Evolutionary conservation across 1,284 basidiomycete species (phyloP), one percentile per base, ranked within the genome.

Genomic region (Puccinia brachypodii): DNA sequence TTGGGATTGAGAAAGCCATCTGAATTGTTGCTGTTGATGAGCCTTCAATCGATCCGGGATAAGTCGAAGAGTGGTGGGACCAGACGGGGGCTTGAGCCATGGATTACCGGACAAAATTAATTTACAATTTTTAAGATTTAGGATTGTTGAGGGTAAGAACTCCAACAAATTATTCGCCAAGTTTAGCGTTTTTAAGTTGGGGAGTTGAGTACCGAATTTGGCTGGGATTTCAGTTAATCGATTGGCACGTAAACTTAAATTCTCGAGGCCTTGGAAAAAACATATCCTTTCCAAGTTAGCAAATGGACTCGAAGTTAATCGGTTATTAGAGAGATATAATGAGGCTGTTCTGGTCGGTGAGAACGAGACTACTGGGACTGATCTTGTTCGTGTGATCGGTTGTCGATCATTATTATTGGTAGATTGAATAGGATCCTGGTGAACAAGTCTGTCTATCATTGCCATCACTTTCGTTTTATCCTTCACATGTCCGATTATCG

Each of bases 201-300:
- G 38, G 13, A 75, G 14, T 11, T 68, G n/a, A 62, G 13, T 42
- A 16, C 73, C 73, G 25, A 75, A n/a, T 28, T 60, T 56, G 0
- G 14, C 31, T 28, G 73, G 73, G 22, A 75, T n/a, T 60, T 56
- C 53, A 11, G 73, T 60, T 13, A 75, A 25, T 13, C 13, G 73
- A n/a, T 75, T 75, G 25, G 73, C 38, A 33, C 73, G 47, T 40
- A 75, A 38, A n/a, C 73, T 75, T 6, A 75, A 56, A 7, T 62
- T 16, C 28, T 75, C 16, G 14, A 75, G 73, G n/a, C 73, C 73
- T 42, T 58, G 50, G 14, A 75, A 56, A 28, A 40, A 56, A 28
- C 73, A 58, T 47, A 75, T 58, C 58, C 53, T 31, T 6, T 62
- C 44, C 19, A 73, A 40, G 6, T 50, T 33, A 19, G 47, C 47